Percentiles rank a stretch among this genome's conserved stretches.
These are phyloP conservation scores for Lentinula sp. DNA, from an alignment of 768 basidiomycete species.

Conservation along the genomic window DNA sequence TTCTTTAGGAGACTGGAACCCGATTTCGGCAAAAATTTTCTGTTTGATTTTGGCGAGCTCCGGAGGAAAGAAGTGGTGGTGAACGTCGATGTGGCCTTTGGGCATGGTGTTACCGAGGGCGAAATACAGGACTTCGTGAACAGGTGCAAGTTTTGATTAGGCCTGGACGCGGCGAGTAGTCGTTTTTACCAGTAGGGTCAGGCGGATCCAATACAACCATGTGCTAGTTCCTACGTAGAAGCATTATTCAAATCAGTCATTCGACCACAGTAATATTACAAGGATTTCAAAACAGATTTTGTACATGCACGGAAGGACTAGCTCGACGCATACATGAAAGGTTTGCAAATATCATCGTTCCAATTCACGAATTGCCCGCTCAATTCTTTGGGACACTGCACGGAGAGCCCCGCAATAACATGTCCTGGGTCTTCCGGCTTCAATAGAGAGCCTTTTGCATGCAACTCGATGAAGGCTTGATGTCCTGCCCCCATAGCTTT, in stretches of 20 bases:
- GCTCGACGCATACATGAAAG: neutral
- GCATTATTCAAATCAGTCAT: neutral
- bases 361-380: constrained; percentile 80
- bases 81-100: constrained; percentile 51
- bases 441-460: constrained; percentile 65
- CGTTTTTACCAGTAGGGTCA: neutral
- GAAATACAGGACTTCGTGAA: neutral
- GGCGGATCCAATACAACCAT: neutral
- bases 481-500: constrained; percentile 54
- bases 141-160: neutral
- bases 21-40: constrained; percentile 34
- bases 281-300: neutral
- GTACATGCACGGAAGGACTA: neutral
- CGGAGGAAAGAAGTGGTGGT: constrained; percentile 69
- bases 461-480: constrained; percentile 48
- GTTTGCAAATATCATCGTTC: constrained; percentile 63
- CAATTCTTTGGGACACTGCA: constrained; percentile 55
- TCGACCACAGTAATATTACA: neutral
- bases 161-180: neutral
- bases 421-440: constrained; percentile 69
- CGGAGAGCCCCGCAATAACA: constrained; percentile 71
- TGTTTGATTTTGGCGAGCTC: constrained; percentile 38
- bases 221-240: neutral
- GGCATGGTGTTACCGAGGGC: constrained; percentile 4
- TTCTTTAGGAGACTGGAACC: constrained; percentile 58